Base-by-base conservation (phyloP, 345 rosid genomes). In the Triadica sebifera region DNA sequence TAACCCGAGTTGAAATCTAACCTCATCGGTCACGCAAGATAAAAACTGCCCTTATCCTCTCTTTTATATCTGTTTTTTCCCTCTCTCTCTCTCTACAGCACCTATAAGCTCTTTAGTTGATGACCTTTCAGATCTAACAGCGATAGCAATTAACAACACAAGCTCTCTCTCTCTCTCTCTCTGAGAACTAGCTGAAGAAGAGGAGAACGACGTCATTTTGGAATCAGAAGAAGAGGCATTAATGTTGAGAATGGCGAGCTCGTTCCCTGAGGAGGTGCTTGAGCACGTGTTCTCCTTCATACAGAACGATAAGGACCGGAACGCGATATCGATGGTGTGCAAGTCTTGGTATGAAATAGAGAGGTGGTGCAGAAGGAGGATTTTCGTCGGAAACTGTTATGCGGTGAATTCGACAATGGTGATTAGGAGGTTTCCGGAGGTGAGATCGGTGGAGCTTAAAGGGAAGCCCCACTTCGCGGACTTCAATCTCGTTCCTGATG, bases 381-480 rank as follows among this genome's bases (percentile, higher is more conserved):
- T 92, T 46, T 89, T 94, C 50, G 77, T 94, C 6, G 97, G 97
- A 1, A 94, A 92, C 96, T 94, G 98, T 76, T 94, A 94, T 71
- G 88, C 97, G 25, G 89, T 91, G 25, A 85, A 73, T 52, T 97
- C 98, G 4, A 53, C 60, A 56, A 76, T 81, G 73, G 93, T 89
- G 76, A 74, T 80, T 63, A 59, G 83, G 65, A 84, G 97, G 82
- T 94, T 94, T 82, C 97, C 94, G 51, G 89, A 87, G 46, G 72
- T 89, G 76, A 87, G 93, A 85, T 94, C 98, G 80, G 58, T 92
- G 61, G 87, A 84, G 86, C 81, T 94, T 57, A 94, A 94, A 67
- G 98, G 98, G 74, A 94, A 94, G 82, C 98, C 98, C 19, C 97
- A 94, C 86, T 94, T 94, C n/a, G 97, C 98, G 0, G 98, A 94